Conservation (phyloP, 2,329 filamentous ascomycete species). For the Monosporascus ibericus region DNA sequence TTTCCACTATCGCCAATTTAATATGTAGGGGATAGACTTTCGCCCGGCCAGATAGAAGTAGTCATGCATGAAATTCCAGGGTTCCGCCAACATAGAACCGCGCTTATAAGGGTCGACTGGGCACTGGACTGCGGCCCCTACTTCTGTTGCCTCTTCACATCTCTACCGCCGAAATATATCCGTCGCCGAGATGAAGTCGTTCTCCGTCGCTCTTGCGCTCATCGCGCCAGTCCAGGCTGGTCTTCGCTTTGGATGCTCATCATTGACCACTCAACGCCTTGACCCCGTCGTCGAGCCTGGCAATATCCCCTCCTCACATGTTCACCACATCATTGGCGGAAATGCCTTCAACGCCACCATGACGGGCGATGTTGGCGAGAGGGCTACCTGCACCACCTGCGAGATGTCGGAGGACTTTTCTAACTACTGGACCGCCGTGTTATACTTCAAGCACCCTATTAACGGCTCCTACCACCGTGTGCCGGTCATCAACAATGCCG, state of each 20-base stretch:
- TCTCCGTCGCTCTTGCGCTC: constrained; percentile 19
- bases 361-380: constrained; percentile 20
- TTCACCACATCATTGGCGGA: constrained; percentile 27
- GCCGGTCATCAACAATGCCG: constrained; percentile 21
- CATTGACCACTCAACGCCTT: constrained; percentile 23
- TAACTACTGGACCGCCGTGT: constrained; percentile 28
- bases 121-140: not conserved
- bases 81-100: not conserved
- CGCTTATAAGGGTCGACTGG: constrained; percentile 8
- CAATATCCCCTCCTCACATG: constrained; percentile 19
- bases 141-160: constrained; percentile 2
- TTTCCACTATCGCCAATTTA: constrained; percentile 4
- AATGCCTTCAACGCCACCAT: constrained; percentile 27
- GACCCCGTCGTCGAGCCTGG: constrained; percentile 26
- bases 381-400: constrained; percentile 25
- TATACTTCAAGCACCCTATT: constrained; percentile 26
- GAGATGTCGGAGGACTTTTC: constrained; percentile 20
- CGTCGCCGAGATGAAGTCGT: constrained; percentile 20
- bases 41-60: constrained; percentile 2
- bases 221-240: constrained; percentile 22
- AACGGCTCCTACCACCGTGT: constrained; percentile 27
- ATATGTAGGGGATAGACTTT: constrained; percentile 5
- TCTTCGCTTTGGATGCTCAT: constrained; percentile 24
- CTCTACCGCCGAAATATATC: constrained; percentile 4
- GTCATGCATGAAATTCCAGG: constrained; percentile 1